phyloP scores from a whole-genome alignment of 805 yeast genomes.

The Lipomyces starkeyi region DNA sequence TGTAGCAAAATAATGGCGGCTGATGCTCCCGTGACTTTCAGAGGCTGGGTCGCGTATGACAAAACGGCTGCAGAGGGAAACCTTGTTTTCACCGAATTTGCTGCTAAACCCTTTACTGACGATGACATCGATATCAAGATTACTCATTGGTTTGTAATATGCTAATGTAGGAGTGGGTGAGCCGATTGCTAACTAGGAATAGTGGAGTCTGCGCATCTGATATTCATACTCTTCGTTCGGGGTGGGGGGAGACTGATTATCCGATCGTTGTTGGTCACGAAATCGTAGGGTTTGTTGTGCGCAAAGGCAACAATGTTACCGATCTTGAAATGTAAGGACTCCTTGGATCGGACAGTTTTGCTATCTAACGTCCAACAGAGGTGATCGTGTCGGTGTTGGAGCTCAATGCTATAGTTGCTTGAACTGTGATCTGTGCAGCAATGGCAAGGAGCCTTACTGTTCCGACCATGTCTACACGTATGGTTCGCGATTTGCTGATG shows the following conservation, averaged over 20 bases:
- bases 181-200: neutral
- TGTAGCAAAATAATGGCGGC: neutral
- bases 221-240: conserved; percentile 56
- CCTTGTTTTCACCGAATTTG: conserved; percentile 11
- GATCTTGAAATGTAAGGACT: conserved; percentile 48
- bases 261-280: conserved; percentile 58
- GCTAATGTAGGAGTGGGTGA: neutral
- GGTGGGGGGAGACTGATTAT: conserved; percentile 53
- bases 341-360: neutral
- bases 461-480: conserved; percentile 58
- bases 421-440: conserved; percentile 63
- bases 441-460: conserved; percentile 64
- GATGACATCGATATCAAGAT: conserved; percentile 24
- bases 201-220: conserved; percentile 62
- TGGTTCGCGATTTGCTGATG: conserved; percentile 42
- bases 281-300: conserved; percentile 43
- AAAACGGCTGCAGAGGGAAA: conserved; percentile 17
- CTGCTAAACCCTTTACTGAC: conserved; percentile 24
- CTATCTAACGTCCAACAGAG: conserved; percentile 43
- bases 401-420: conserved; percentile 68
- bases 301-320: conserved; percentile 59
- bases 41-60: conserved; percentile 21
- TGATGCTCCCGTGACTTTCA: neutral
- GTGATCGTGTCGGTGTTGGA: conserved; percentile 81
- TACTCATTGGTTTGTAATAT: conserved; percentile 16